Evolutionary conservation across 2,329 filamentous ascomycete genomes (phyloP), one percentile per base, ranked within the genome.

Genomic region (Exophiala sp.): DNA sequence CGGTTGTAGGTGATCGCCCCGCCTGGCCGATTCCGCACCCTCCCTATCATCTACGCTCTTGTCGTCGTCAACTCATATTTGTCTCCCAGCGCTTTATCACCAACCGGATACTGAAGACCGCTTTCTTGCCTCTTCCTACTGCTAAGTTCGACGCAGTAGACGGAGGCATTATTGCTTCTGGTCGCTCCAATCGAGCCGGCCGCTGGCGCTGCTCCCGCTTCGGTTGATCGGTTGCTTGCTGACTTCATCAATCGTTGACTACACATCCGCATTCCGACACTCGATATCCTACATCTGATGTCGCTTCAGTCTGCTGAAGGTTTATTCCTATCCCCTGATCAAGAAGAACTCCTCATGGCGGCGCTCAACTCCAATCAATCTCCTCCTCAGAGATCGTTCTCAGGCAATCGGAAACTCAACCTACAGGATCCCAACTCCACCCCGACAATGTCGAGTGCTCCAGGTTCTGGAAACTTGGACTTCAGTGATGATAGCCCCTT

Each of bases 401-500:
- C 38, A 5, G 19, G n/a, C n/a, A 48, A 21, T 5, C 43, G 50
- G 24, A 53, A 43, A 22, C 42, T 29, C 2, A 45, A 44, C 30
- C 41, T 44, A 18, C 50, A 50, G 34, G 30, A 55, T 53, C 53
- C 70, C 70, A 46, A 78, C 77, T 9, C 74, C 76, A 13, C 59
- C 65, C 40, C 70, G 67, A 68, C 60, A 22, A 56, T 55, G 52
- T 53, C 50, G 23, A 52, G 72, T 50, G 64, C 68, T 50, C 68
- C 70, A 13, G 71, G 69, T 34, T 69, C 72, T 1, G 71, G 74
- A 27, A 68, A 68, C 21, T 65, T 80, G 48, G 77, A 73, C 56
- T 78, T 81, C 49, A 65, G 65, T 30, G 81, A 88, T 24, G 85
- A 89, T 42, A 93, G 85, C 57, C 88, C 90, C 0, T 90, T 83